These are phyloP conservation scores for Brettanomyces sp. DNA, from an alignment of 805 yeast species.

Conservation along the genomic window DNA sequence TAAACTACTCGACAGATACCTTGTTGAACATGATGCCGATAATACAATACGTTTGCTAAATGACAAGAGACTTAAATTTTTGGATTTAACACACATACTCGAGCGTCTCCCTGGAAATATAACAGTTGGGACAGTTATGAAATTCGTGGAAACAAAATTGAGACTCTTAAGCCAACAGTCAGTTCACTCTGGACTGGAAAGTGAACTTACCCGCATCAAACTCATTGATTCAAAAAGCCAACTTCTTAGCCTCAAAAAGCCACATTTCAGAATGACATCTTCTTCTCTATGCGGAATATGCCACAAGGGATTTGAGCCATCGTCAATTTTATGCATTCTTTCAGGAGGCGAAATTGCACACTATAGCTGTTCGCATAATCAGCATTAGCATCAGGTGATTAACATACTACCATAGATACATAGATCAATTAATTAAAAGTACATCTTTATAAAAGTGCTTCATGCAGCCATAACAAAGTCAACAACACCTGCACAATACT, in stretches of 20 bases:
- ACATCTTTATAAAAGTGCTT: constrained; percentile 21
- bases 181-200: constrained; percentile 32
- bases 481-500: constrained; percentile 76
- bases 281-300: constrained; percentile 55
- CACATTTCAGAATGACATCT: constrained; percentile 29
- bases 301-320: constrained; percentile 36
- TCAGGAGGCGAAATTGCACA: constrained; percentile 41
- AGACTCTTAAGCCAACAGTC: constrained; percentile 30
- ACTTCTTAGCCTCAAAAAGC: constrained; percentile 29
- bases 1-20: constrained; percentile 34
- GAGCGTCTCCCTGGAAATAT: constrained; percentile 42
- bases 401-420: neutral
- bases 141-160: constrained; percentile 37
- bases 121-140: constrained; percentile 32
- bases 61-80: constrained; percentile 14
- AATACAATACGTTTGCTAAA: constrained; percentile 23
- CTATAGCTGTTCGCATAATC: constrained; percentile 37
- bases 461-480: constrained; percentile 44
- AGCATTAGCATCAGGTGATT: constrained; percentile 23
- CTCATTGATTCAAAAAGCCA: constrained; percentile 33
- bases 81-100: constrained; percentile 29
- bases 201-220: constrained; percentile 46
- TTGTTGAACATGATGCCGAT: constrained; percentile 10
- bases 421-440: neutral
- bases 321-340: constrained; percentile 37